These are phyloP conservation scores for Fusarium phyllophilum DNA, from an alignment of 2,329 filamentous ascomycete genomes.

Conservation along the genomic window DNA sequence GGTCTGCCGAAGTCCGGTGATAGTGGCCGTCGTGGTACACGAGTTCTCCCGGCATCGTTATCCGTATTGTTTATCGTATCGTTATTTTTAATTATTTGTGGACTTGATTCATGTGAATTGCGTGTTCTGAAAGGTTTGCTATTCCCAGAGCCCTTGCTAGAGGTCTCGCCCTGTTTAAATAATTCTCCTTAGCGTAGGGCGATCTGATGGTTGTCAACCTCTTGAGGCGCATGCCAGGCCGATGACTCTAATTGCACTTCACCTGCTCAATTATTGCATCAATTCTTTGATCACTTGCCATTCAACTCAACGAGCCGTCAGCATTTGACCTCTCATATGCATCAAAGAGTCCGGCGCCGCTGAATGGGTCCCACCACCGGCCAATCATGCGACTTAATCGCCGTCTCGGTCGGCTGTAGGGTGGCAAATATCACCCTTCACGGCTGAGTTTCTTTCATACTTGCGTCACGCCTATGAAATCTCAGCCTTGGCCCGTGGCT, in stretches of 20 bases:
- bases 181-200: neutral
- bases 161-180: conserved; percentile 16
- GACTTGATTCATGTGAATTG: neutral
- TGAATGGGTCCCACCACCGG: conserved; percentile 24
- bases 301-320: conserved; percentile 2
- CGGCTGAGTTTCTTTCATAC: conserved; percentile 8
- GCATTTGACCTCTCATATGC: conserved; percentile 17
- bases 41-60: conserved; percentile 39
- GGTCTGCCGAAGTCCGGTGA: conserved; percentile 26
- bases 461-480: conserved; percentile 29
- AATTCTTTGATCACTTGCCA: conserved; percentile 14
- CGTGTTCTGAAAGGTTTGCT: neutral
- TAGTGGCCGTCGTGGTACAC: conserved; percentile 49
- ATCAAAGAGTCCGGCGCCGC: conserved; percentile 2
- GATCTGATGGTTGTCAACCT: conserved; percentile 11
- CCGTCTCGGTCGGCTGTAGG: conserved; percentile 20
- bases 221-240: conserved; percentile 1
- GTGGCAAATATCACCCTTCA: conserved; percentile 32
- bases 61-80: neutral
- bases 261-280: conserved; percentile 4
- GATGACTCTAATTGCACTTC: conserved; percentile 25
- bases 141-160: neutral
- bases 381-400: conserved; percentile 36
- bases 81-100: conserved; percentile 12
- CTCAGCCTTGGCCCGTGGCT: conserved; percentile 26